Conservation (phyloP, 148 eudicot species). For the Spergularia marina region DNA sequence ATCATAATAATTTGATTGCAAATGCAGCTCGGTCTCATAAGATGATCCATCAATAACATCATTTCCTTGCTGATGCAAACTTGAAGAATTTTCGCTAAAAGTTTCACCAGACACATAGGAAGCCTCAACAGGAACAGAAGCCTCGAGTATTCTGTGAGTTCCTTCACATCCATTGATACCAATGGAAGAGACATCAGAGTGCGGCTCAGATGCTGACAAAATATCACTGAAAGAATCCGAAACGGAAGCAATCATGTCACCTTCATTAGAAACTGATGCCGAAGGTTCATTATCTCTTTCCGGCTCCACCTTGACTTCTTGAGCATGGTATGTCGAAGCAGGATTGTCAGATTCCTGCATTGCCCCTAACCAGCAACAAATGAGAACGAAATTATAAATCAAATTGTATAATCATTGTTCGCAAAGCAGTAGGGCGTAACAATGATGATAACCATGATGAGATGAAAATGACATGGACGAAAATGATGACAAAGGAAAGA, state of each 20-base stretch:
- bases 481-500: constrained; percentile 22
- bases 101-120: constrained; percentile 16
- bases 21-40: constrained; percentile 15
- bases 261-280: no score
- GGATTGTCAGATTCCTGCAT: constrained; percentile 68
- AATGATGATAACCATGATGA: neutral
- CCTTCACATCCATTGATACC: constrained; percentile 27
- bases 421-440: neutral
- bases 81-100: constrained; percentile 12
- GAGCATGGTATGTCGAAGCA: constrained; percentile 32
- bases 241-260: constrained; percentile 7
- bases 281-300: constrained; percentile 27
- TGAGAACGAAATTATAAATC: constrained; percentile 43
- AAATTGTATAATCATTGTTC: constrained; percentile 17
- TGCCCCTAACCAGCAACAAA: constrained; percentile 80
- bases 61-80: constrained; percentile 15
- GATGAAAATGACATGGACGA: neutral
- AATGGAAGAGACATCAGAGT: constrained; percentile 26
- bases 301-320: constrained; percentile 30
- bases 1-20: constrained; percentile 16
- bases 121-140: constrained; percentile 25
- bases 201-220: constrained; percentile 24
- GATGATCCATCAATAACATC: constrained; percentile 20
- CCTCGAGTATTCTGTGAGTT: constrained; percentile 23
- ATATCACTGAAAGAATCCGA: constrained; percentile 17